Evolutionary conservation across 805 yeast species (phyloP).

Genomic region (Metschnikowia picachoensis): DNA sequence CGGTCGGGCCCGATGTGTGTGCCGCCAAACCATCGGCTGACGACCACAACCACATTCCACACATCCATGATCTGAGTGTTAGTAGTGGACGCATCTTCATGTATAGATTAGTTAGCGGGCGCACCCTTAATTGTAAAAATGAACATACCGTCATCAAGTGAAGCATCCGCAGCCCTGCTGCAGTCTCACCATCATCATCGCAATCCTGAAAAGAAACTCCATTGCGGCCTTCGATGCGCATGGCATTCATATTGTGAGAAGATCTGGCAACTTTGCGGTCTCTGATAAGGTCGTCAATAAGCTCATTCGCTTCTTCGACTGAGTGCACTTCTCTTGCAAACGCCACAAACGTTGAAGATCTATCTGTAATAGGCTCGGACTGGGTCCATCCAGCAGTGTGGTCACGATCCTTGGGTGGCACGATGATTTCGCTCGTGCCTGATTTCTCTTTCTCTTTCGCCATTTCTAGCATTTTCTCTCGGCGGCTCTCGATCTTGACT

Average conservation of each 20-base stretch:
- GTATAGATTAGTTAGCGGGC: not conserved
- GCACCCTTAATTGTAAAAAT: not conserved
- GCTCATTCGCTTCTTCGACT: constrained; percentile 61
- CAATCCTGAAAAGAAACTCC: constrained; percentile 73
- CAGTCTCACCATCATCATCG: constrained; percentile 97
- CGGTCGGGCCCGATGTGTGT: constrained; percentile 87
- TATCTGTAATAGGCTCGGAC: constrained; percentile 74
- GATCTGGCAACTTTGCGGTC: constrained; percentile 70
- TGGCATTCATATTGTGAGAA: constrained; percentile 80
- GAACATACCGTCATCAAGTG: constrained; percentile 62
- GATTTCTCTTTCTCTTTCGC: not conserved
- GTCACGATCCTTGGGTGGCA: constrained; percentile 24
- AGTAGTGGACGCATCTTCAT: constrained; percentile 15
- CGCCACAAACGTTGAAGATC: constrained; percentile 84
- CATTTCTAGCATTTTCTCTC: constrained; percentile 1
- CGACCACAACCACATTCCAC: constrained; percentile 81
- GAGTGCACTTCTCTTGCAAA: constrained; percentile 60
- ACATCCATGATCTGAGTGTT: constrained; percentile 60
- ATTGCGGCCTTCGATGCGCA: constrained; percentile 61
- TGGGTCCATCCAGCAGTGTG: constrained; percentile 69
- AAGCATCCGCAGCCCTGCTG: constrained; percentile 86
- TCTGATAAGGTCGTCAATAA: constrained; percentile 47
- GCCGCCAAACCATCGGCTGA: constrained; percentile 93
- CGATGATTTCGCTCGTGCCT: not conserved
- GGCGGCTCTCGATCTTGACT: constrained; percentile 7